These are phyloP conservation scores for Claviceps humidiphila DNA, from an alignment of 2,329 filamentous ascomycete species.

Conservation along the genomic window DNA sequence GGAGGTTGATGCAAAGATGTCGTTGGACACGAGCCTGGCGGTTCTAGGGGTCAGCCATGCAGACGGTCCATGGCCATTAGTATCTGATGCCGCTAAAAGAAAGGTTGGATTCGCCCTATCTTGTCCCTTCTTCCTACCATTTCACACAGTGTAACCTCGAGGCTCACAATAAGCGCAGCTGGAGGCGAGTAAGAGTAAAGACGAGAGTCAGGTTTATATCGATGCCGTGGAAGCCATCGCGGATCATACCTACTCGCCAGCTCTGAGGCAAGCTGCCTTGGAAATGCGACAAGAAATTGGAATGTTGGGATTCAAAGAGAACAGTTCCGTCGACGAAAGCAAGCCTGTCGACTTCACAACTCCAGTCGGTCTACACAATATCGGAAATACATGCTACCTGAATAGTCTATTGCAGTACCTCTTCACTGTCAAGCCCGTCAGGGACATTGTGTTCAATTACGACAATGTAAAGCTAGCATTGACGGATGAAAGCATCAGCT, in stretches of 20 bases:
- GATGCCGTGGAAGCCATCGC: constrained; percentile 24
- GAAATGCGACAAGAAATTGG: constrained; percentile 12
- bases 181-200: constrained; percentile 13
- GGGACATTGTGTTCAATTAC: constrained; percentile 67
- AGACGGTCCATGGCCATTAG: constrained; percentile 13
- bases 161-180: constrained; percentile 11
- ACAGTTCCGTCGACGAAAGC: constrained; percentile 2
- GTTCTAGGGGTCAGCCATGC: constrained; percentile 17
- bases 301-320: constrained; percentile 5
- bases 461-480: constrained; percentile 57
- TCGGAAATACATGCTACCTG: constrained; percentile 95
- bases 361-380: constrained; percentile 81
- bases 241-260: constrained; percentile 13
- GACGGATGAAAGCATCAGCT: constrained; percentile 46
- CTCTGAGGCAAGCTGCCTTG: constrained; percentile 14
- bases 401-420: constrained; percentile 95
- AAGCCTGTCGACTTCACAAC: constrained; percentile 32
- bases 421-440: constrained; percentile 72
- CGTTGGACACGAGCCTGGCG: constrained; percentile 19
- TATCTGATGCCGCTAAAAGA: constrained; percentile 13
- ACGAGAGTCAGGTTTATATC: constrained; percentile 18
- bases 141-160: not conserved
- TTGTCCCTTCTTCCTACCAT: not conserved
- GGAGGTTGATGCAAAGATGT: constrained; percentile 23
- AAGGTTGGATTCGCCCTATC: constrained; percentile 13